Evolutionary conservation across 768 basidiomycete species (phyloP).

Genomic region (Lactarius deliciosus): DNA sequence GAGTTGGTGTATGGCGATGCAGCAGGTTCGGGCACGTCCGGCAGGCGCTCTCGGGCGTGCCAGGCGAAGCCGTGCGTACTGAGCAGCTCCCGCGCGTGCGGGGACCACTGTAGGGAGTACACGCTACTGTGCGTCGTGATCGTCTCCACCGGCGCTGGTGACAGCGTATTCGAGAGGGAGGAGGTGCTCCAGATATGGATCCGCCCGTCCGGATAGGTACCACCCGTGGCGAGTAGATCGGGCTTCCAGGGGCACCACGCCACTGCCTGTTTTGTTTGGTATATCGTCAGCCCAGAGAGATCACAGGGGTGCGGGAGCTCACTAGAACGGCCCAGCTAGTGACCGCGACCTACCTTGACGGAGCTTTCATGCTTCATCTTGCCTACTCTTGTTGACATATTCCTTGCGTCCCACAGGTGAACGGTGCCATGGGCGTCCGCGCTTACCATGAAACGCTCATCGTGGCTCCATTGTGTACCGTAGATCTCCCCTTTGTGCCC

Average conservation of each 20-base stretch:
- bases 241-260: slow-evolving; percentile 77
- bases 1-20: slow-evolving; percentile 40
- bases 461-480: slow-evolving; percentile 43
- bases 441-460: slow-evolving; percentile 43
- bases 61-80: slow-evolving; percentile 59
- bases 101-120: slow-evolving; percentile 60
- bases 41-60: slow-evolving; percentile 27
- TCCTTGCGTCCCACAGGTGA: slow-evolving; percentile 46
- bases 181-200: slow-evolving; percentile 55
- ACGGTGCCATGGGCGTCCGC: slow-evolving; percentile 44
- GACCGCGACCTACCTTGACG: slow-evolving; percentile 40
- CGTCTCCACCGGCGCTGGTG: slow-evolving; percentile 49
- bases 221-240: slow-evolving; percentile 64
- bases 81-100: slow-evolving; percentile 56
- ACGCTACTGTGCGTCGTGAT: slow-evolving; percentile 49
- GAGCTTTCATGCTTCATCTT: slow-evolving; percentile 46
- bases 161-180: slow-evolving; percentile 42
- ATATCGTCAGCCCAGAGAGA: slow-evolving; percentile 19
- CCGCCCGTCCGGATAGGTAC: slow-evolving; percentile 59
- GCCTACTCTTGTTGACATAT: slow-evolving; percentile 37
- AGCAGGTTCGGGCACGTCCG: slow-evolving; percentile 21
- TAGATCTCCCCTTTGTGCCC: slow-evolving; percentile 40
- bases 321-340: not conserved
- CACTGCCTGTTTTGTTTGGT: slow-evolving; percentile 48
- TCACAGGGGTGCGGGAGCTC: not conserved